Conservation (phyloP, 73 alveolate species). For the Symbiodinium pilosum region DNA sequence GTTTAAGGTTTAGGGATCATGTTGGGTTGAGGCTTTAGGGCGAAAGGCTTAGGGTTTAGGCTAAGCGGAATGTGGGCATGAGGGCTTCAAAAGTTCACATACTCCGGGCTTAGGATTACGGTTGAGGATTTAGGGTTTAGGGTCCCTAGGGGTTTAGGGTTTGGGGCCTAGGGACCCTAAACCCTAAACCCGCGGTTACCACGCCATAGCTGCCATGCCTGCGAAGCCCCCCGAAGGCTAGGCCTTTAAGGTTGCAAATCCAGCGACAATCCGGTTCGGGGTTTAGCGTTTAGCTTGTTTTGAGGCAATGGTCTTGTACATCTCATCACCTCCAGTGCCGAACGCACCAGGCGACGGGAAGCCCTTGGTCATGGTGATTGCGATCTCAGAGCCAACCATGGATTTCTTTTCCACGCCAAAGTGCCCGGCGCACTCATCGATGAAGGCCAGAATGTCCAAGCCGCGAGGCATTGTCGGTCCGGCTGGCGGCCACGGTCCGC, state of each 20-base stretch:
- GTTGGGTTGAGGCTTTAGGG: not conserved
- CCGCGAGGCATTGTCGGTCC: too few relatives aligned
- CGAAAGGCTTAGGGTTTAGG: not conserved
- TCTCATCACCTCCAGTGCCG: not conserved
- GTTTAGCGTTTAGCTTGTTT: not conserved
- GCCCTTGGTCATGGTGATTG: not conserved
- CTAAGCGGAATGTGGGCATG: not conserved
- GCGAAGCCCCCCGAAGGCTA: too few relatives aligned
- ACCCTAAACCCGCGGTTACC: not conserved
- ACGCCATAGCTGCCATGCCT: not conserved
- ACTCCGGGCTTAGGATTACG: too few relatives aligned
- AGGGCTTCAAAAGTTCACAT: not conserved
- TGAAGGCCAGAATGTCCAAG: too few relatives aligned
- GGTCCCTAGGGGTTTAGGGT: too few relatives aligned
- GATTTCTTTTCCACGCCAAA: too few relatives aligned
- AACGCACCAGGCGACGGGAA: not conserved
- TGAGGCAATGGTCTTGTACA: not conserved
- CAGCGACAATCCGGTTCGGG: too few relatives aligned
- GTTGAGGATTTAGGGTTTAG: too few relatives aligned
- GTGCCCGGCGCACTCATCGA: too few relatives aligned
- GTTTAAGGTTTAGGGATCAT: not conserved
- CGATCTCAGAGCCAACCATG: not conserved
- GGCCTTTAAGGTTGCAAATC: too few relatives aligned
- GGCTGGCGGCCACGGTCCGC: too few relatives aligned
- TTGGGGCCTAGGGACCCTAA: not conserved